Evolutionary conservation across 1,284 basidiomycete species (phyloP).

Genomic region (Trametes polyzona): DNA sequence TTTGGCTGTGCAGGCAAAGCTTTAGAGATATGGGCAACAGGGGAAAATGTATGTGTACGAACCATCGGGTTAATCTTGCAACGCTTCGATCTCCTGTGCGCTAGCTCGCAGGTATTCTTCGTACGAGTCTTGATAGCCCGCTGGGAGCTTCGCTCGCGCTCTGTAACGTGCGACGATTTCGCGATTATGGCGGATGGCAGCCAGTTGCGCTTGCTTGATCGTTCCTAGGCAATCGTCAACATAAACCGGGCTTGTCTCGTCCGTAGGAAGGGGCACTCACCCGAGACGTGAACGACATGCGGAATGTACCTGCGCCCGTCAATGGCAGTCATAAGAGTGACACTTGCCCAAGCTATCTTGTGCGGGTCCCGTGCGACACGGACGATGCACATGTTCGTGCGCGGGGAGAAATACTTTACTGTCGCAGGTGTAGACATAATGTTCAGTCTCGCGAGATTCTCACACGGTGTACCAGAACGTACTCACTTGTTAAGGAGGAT

Average conservation of each 20-base stretch:
- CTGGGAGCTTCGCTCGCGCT: slow-evolving; percentile 56
- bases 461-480: slow-evolving; percentile 24
- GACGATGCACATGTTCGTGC: slow-evolving; percentile 76
- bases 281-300: slow-evolving; percentile 75
- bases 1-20: slow-evolving; percentile 20
- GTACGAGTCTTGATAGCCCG: slow-evolving; percentile 60
- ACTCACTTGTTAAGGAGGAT: slow-evolving; percentile 69
- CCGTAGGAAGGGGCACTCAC: slow-evolving; percentile 40
- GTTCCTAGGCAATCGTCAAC: slow-evolving; percentile 53
- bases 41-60: too few species aligned
- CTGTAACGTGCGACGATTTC: slow-evolving; percentile 67
- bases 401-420: slow-evolving; percentile 86
- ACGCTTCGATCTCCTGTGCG: slow-evolving; percentile 58
- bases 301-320: slow-evolving; percentile 64
- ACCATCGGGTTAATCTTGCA: slow-evolving; percentile 54
- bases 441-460: too few species aligned
- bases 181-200: slow-evolving; percentile 73
- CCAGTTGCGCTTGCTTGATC: slow-evolving; percentile 76
- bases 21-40: too few species aligned
- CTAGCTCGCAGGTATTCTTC: slow-evolving; percentile 60
- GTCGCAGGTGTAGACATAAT: too few species aligned
- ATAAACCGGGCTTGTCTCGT: not conserved
- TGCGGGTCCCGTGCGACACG: slow-evolving; percentile 79
- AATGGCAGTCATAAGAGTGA: slow-evolving; percentile 65
- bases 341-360: slow-evolving; percentile 71